phyloP scores from a whole-genome alignment of 1,284 basidiomycete species.

The Xanthoconium separans region DNA sequence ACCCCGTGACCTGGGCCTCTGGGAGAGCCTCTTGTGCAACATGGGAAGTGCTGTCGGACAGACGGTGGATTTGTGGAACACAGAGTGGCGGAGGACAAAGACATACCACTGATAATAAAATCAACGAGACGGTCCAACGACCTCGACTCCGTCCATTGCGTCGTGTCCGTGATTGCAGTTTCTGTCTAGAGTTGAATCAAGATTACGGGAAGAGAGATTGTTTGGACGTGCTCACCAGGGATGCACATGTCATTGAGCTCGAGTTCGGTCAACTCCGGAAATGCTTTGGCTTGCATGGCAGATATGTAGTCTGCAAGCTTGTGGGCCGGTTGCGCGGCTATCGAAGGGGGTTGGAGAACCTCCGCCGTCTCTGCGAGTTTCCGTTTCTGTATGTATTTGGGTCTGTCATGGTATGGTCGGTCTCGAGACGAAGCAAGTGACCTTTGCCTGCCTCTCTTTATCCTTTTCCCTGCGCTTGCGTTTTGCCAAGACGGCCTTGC shows the following conservation, averaged over 20 bases:
- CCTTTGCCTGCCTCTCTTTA: slow-evolving; percentile 66
- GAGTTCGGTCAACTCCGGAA: slow-evolving; percentile 60
- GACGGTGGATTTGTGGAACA: neutral
- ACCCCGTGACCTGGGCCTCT: slow-evolving; percentile 70
- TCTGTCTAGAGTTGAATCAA: slow-evolving; percentile 60
- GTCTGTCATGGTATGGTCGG: slow-evolving; percentile 14
- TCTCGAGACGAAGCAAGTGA: slow-evolving; percentile 29
- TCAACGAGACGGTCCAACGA: slow-evolving; percentile 65
- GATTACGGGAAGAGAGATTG: slow-evolving; percentile 21
- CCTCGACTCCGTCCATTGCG: slow-evolving; percentile 64
- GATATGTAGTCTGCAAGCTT: slow-evolving; percentile 60
- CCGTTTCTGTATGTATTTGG: slow-evolving; percentile 47
- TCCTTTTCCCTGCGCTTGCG: slow-evolving; percentile 73
- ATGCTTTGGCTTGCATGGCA: slow-evolving; percentile 61
- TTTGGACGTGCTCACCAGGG: slow-evolving; percentile 53
- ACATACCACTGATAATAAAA: slow-evolving; percentile 70
- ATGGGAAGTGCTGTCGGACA: slow-evolving; percentile 57
- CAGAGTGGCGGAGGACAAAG: neutral
- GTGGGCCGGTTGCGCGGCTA: slow-evolving; percentile 55
- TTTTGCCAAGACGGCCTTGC: slow-evolving; percentile 42
- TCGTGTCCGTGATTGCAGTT: slow-evolving; percentile 70
- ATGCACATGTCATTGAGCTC: slow-evolving; percentile 74
- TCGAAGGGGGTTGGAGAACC: slow-evolving; percentile 42
- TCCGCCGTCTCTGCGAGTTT: slow-evolving; percentile 53
- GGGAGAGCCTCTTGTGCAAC: slow-evolving; percentile 65